Base-by-base conservation (phyloP, 225 moss, liverwort and hornwort species). In the Polytrichum formosum region DNA sequence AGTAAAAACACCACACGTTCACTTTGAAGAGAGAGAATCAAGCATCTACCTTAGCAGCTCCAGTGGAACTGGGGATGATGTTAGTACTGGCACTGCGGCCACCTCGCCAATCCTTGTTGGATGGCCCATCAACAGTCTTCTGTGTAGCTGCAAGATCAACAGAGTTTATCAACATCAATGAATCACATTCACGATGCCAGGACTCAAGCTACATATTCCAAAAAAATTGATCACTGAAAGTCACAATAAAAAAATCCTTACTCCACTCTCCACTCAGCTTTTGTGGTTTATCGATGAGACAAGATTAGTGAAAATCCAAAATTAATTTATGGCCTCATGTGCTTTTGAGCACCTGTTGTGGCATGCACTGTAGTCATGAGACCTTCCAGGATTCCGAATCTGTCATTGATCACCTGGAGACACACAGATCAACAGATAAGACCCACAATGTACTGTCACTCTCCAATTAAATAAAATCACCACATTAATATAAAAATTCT, bases 341-440 rank as follows among this genome's bases (percentile, higher is more conserved):
- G 0, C 18, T 21, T 35, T 55, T 3, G 22, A 6, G 27, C 74
- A 82, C 90, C 87, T 84, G 87, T 90, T 23, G 79, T 84, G 64
- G 90, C 73, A 67, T 90, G 90, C 72, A 90, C 87, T 4, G 90
- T 71, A 29, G 87, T 84, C 90, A 90, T 90, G 28, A 90, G 82
- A 3, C 90, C 90, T 77, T 90, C 90, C 82, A 87, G 55, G 61
- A 90, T 90, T 73, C 87, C 87, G 46, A 84, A 90, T 59, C 78
- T 82, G 80, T 90, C 84, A 67, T 90, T 90, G 64, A 90, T 87
- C 54, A 90, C 90, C 86, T 86, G 80, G 20, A 67, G 20, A 70
- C 60, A 62, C 65, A 70, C 33, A 66, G 35, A 28, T 13, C 59
- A 69, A 8, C 66, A 28, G 54, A 72, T 19, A 72, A 21, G 53